Base-by-base conservation (phyloP, 2,329 filamentous ascomycete species). In the Calonectria crousiana region DNA sequence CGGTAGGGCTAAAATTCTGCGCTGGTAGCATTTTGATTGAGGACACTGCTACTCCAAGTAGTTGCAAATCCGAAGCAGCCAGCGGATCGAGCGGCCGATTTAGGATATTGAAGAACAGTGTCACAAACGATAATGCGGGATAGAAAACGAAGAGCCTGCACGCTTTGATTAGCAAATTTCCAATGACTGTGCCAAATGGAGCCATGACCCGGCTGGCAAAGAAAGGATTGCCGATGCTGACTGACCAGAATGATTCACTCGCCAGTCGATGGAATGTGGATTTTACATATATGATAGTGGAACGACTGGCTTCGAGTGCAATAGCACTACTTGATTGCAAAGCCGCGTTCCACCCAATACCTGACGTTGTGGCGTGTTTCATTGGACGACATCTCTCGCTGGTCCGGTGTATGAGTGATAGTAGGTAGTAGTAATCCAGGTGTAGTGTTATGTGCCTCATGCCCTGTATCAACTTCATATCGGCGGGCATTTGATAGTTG, bases 61-160 rank as follows among this genome's bases (percentile, higher is more conserved):
- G 82, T 6, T 85, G 84, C 6, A 91, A 77, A 70, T 92, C 90
- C 4, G 84, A 80, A 2, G 82, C 77, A 0, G 88, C 85, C 32
- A 86, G 82, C 0, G 85, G 81, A 32, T 88, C 82, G 0, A 86
- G 81, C 0, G 90, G 90, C 36, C 88, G 84, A 28, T 85, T 82
- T 0, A 92, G 81, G 36, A 91, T 86, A 73, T 88, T 90, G 82
- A 88, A 90, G 77, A 92, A 92, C 0, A 92, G 83, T 1, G 85
- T 86, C 68, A 91, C 83, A 18, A 90, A 82, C 1, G 90, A 90
- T 0, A 88, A 87, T 69, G 90, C 87, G 1, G 90, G 90, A 69
- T 92, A 92, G 77, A 90, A 91, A 3, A 90, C 83, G 4, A 91
- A 80, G n/a, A 87, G 81, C 89, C 90, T 91, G 16, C 16, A 4